Evolutionary conservation across 352 stramenopile species (phyloP), one percentile per base, ranked within the genome.

Genomic region (Pythium volutum): DNA sequence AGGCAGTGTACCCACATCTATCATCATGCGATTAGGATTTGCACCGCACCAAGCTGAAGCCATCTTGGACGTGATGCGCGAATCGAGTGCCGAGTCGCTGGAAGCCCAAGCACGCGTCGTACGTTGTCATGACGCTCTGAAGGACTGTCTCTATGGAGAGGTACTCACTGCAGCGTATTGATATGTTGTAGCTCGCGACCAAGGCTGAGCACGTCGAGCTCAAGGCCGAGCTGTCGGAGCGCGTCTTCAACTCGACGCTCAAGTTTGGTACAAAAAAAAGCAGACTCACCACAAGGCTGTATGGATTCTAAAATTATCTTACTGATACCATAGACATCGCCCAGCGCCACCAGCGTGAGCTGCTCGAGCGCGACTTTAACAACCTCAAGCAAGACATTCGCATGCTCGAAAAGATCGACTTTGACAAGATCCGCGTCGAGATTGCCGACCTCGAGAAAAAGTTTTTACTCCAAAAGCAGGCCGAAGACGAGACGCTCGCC

Each of bases 391-490:
- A 93, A 61, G 86, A 95, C 64, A 95, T 95, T 65, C 84, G 86
- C 53, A 93, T 95, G 86, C 77, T 92, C 11, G 86, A 95, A 69
- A 93, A 95, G 64, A 90, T 93, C 64, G 86, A 95, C 59, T 93
- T 95, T 55, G 86, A 95, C 69, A 92, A 93, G 62, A 88, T 95
- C 58, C 86, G 84, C 57, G 84, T 92, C 65, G 86, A 95, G 62
- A 91, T 95, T 42, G 77, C 79, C 2, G 84, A 93, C 70, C 80
- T 95, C 9, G 86, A 95, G 60, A 93, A 93, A 43, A 93, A 95
- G 68, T 95, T 95, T 72, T 60, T 95, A 59, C 69, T 95, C 51
- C 86, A 95, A 55, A 95, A 95, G 68, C 85, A 95, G 62, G 82
- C 82, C 4, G 86, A 95, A 57, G 86, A 95, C 45, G 84, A 93